Evolutionary conservation across 176 grass and related monocot genomes (phyloP), one percentile per base, ranked within the genome.

Genomic region (Aegilops umbellulata): DNA sequence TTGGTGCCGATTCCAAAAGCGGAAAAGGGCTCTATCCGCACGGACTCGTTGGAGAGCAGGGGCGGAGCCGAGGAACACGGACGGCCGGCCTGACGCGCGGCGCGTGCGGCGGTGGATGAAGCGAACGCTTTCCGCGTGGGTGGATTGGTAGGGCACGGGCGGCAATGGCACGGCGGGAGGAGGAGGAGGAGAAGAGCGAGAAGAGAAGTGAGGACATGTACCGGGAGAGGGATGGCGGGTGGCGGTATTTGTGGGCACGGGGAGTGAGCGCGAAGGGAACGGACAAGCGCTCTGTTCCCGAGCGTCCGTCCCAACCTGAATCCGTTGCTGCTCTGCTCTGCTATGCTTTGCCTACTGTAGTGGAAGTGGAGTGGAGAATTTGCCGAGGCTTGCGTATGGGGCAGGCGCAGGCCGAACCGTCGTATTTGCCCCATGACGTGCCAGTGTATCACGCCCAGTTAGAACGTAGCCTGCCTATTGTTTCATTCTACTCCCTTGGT

Each of bases 171-270:
- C 32, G 15, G 68, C 49, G 32, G 65, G 73, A 53, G 44, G 17
- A 53, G 44, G 17, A 11, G 38, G 9, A 29, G 9, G 1, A 3
- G 51, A 20, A 19, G 51, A 53, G 51, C 9, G 14, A 14, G 4
- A 16, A 51, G 38, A 19, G 24, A 23, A 15, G n/a, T 8, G 9
- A 20, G 24, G 62, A 25, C 2, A 19, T 19, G 10, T 15, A 7
- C 17, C 12, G 20, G 69, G 19, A 30, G 61, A 38, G 22, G 4
- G 8, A 16, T 6, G 15, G 12, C 2, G 68, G 68, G 25, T 23
- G 19, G 61, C 22, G 26, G 47, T 88, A 77, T 83, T 47, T 83
- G 86, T 88, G 85, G 41, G 34, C 60, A 25, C 10, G 85, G 57
- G 10, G 69, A 46, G 10, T 38, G 57, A 30, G 44, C 34, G 77